Percentiles rank a stretch among this genome's conserved stretches.
These are phyloP conservation scores for Agaricus bisporus DNA, from an alignment of 768 basidiomycete species.

Conservation along the genomic window DNA sequence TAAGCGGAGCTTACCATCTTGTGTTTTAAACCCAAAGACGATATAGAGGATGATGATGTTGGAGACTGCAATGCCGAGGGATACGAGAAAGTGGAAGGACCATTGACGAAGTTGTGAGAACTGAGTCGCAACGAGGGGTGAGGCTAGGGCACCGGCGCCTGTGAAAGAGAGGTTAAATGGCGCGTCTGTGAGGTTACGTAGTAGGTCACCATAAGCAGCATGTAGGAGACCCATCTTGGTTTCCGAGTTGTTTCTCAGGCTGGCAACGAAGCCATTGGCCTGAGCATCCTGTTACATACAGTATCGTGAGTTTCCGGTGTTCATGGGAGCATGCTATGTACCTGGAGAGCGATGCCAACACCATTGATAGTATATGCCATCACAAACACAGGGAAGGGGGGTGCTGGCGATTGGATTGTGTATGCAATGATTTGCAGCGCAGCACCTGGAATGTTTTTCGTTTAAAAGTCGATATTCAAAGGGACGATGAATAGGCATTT, in stretches of 20 bases:
- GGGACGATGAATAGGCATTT: too few species aligned
- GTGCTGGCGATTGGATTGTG: constrained; percentile 44
- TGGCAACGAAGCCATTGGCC: constrained; percentile 65
- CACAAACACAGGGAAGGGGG: constrained; percentile 61
- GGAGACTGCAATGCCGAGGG: constrained; percentile 56
- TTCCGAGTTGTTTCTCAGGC: constrained; percentile 46
- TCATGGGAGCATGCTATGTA: constrained; percentile 11
- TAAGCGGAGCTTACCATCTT: constrained; percentile 46
- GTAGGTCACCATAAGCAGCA: constrained; percentile 48
- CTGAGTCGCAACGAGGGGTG: constrained; percentile 79
- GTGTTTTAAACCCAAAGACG: constrained; percentile 64
- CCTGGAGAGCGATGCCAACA: constrained; percentile 38
- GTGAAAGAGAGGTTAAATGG: neutral
- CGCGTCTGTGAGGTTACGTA: neutral
- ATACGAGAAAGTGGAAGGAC: constrained; percentile 75
- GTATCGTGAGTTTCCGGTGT: too few species aligned
- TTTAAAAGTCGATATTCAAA: too few species aligned
- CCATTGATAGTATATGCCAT: constrained; percentile 40
- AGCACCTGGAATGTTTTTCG: constrained; percentile 31
- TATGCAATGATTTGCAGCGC: constrained; percentile 48
- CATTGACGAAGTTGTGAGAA: constrained; percentile 61
- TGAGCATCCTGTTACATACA: constrained; percentile 50
- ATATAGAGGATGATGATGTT: constrained; percentile 46
- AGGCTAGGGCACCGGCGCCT: constrained; percentile 61
- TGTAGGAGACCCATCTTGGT: constrained; percentile 67